Evolutionary conservation across 352 stramenopile species (phyloP).

Genomic region (Globisporangium yorkense): DNA sequence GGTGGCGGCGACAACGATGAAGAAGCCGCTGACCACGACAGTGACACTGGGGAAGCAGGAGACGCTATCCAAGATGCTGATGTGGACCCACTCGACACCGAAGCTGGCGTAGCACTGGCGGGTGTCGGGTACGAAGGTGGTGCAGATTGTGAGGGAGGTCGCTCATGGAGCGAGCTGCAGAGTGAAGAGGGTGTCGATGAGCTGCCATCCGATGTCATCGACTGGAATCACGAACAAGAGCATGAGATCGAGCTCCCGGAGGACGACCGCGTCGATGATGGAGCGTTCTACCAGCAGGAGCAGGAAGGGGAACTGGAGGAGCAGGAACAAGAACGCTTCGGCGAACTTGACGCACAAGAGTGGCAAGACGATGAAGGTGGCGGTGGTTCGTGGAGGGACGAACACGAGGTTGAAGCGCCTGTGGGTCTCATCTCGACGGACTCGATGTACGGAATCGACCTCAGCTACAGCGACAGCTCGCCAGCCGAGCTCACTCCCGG

Average conservation of each 20-base stretch:
- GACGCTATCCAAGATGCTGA: not conserved
- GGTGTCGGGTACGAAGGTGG: not conserved
- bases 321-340: not conserved
- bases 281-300: not conserved
- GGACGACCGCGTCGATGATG: not conserved
- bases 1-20: not conserved
- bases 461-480: conserved; percentile 18
- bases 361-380: not conserved
- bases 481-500: not conserved
- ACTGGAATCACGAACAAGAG: not conserved
- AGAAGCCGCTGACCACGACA: not conserved
- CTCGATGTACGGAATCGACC: conserved; percentile 50
- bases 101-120: not conserved
- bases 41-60: not conserved
- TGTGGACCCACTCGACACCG: not conserved
- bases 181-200: not conserved
- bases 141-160: not conserved
- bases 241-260: not conserved
- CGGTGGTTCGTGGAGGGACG: not conserved
- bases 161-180: no score
- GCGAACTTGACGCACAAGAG: not conserved
- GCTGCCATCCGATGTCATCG: not conserved
- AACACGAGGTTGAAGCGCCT: not conserved
- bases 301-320: not conserved
- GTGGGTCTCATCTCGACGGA: conserved; percentile 34